Percentiles rank a stretch among this genome's conserved stretches.
These are phyloP conservation scores for Sanghuangporus baumii DNA, from an alignment of 1,284 basidiomycete genomes.

Conservation along the genomic window DNA sequence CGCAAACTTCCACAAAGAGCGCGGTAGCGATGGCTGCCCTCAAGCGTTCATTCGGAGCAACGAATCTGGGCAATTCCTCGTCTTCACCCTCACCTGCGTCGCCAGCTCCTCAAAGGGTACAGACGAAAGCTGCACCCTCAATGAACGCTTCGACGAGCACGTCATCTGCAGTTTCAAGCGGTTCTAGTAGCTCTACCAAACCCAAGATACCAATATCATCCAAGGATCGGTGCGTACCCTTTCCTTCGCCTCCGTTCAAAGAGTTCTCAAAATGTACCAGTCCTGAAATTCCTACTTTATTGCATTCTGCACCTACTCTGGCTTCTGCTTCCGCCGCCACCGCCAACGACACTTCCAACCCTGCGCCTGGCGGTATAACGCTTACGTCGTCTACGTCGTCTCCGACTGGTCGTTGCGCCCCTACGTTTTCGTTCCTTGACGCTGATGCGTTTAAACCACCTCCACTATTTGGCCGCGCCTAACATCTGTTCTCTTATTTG, in stretches of 20 bases:
- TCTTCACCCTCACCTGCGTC: neutral
- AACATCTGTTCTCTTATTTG: neutral
- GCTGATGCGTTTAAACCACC: constrained; percentile 10
- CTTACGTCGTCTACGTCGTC: neutral
- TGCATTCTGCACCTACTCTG: neutral
- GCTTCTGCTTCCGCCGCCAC: neutral
- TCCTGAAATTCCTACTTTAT: neutral
- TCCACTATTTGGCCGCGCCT: constrained; percentile 14
- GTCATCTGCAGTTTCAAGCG: neutral
- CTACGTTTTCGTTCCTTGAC: neutral
- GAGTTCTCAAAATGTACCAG: constrained; percentile 19
- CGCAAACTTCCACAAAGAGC: constrained; percentile 12
- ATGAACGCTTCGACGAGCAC: neutral
- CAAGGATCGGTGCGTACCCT: constrained; percentile 13
- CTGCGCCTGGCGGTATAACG: neutral
- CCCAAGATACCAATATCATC: constrained; percentile 8
- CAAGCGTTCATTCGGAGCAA: constrained; percentile 9
- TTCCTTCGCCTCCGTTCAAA: constrained; percentile 1
- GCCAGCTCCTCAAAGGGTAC: neutral
- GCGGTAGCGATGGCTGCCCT: constrained; percentile 16
- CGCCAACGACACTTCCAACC: neutral
- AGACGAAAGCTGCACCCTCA: neutral
- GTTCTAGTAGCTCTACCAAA: neutral
- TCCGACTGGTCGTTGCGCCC: constrained; percentile 8
- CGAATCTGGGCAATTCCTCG: neutral